A percentile compares a stretch with the other conserved stretches of the same genome.
Conservation (phyloP, 2,329 filamentous ascomycete genomes). For the Pseudogymnoascus sp. region DNA sequence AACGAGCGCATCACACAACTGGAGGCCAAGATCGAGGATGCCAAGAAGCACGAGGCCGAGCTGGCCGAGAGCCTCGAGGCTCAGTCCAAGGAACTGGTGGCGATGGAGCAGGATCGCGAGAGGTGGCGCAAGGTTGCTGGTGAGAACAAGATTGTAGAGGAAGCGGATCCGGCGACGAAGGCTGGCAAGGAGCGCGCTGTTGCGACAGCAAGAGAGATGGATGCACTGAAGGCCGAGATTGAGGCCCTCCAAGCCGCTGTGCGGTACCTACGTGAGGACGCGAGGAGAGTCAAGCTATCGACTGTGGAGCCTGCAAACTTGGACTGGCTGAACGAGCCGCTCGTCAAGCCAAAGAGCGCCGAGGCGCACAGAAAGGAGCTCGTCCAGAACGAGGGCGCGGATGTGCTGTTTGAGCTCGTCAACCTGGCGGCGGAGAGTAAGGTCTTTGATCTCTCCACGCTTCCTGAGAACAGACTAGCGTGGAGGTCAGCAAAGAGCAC, state of each 20-base stretch:
- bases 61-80: conserved; percentile 59
- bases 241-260: conserved; percentile 56
- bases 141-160: conserved; percentile 48
- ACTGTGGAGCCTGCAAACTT: conserved; percentile 42
- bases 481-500: conserved; percentile 60
- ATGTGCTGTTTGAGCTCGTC: conserved; percentile 57
- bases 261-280: conserved; percentile 61
- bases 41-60: conserved; percentile 42
- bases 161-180: conserved; percentile 41
- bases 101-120: conserved; percentile 57
- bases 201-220: conserved; percentile 64
- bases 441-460: conserved; percentile 50
- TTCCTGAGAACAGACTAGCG: conserved; percentile 52
- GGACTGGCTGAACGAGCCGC: conserved; percentile 58
- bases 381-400: conserved; percentile 53
- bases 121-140: conserved; percentile 65
- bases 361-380: conserved; percentile 43
- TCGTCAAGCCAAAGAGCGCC: conserved; percentile 37
- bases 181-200: conserved; percentile 59
- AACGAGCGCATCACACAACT: conserved; percentile 60
- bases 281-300: conserved; percentile 49
- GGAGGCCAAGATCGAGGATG: conserved; percentile 49
- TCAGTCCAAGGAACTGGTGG: conserved; percentile 59
- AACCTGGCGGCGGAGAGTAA: conserved; percentile 49
- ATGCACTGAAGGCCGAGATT: conserved; percentile 62